Percentiles rank a stretch among this genome's conserved stretches.
Evolutionary conservation across 139 green algal species (phyloP).

Genomic region (Chlamydomonas incerta): DNA sequence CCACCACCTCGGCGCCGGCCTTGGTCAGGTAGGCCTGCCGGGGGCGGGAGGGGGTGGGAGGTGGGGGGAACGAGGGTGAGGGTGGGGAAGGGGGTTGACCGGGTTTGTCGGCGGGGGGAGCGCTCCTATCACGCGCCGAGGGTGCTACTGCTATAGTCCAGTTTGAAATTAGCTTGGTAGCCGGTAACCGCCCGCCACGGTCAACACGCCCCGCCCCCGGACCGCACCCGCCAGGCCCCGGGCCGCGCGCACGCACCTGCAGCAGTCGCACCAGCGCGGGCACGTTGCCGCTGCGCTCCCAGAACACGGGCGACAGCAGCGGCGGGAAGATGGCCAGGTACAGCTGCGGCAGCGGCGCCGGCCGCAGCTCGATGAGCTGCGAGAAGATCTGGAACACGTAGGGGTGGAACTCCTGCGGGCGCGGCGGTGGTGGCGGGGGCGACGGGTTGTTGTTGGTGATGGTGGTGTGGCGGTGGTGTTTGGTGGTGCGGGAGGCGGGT

Average conservation of each 20-base stretch:
- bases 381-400: constrained; percentile 95
- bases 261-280: constrained; percentile 93
- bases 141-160: too few relatives aligned
- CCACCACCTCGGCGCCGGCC: constrained; percentile 71
- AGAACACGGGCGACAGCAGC: constrained; percentile 88
- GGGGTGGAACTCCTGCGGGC: constrained; percentile 85
- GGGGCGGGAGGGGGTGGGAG: background rate
- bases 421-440: background rate
- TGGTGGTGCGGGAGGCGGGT: too few relatives aligned
- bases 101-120: too few relatives aligned
- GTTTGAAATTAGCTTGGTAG: too few relatives aligned
- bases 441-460: too few relatives aligned
- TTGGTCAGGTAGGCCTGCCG: constrained; percentile 89
- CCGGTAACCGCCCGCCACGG: too few relatives aligned
- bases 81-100: background rate
- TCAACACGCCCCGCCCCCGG: too few relatives aligned
- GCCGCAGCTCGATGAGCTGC: constrained; percentile 90
- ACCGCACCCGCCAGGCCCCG: too few relatives aligned
- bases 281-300: constrained; percentile 95
- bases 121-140: too few relatives aligned
- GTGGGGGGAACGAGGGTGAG: background rate
- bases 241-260: constrained; percentile 69
- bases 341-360: constrained; percentile 65
- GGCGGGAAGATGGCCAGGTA: constrained; percentile 91
- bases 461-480: too few relatives aligned